Percentiles rank a stretch among this genome's conserved stretches.
phyloP scores from a whole-genome alignment of 805 yeast species.

The Candida verbasci region DNA sequence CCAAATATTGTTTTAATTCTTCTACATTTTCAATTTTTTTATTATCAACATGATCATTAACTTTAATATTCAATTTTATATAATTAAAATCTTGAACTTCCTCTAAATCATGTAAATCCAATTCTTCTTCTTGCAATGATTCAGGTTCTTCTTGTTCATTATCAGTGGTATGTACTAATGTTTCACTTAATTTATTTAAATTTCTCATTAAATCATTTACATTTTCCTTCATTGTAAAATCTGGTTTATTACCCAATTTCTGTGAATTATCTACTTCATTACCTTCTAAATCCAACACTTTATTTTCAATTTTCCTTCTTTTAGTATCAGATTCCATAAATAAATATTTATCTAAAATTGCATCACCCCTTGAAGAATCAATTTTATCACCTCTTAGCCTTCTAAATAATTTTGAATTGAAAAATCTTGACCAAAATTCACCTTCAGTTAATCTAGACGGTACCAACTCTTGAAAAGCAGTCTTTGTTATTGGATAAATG shows the following conservation, averaged over 20 bases:
- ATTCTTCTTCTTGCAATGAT: conserved; percentile 18
- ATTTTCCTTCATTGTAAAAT: conserved; percentile 65
- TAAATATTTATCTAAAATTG: conserved; percentile 78
- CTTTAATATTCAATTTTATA: conserved; percentile 28
- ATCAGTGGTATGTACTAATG: conserved; percentile 50
- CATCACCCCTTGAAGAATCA: conserved; percentile 74
- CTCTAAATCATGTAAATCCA: conserved; percentile 34
- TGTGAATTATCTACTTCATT: conserved; percentile 79
- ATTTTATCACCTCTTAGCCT: conserved; percentile 86
- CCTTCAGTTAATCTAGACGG: conserved; percentile 79
- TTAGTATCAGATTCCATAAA: conserved; percentile 53
- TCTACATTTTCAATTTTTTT: conserved; percentile 7
- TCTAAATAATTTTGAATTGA: conserved; percentile 83
- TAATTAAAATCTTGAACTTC: conserved; percentile 27
- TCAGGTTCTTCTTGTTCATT: conserved; percentile 1
- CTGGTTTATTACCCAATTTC: conserved; percentile 75
- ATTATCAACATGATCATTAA: conserved; percentile 15
- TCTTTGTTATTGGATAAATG: conserved; percentile 86
- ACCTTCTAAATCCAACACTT: conserved; percentile 73
- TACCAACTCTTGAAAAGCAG: conserved; percentile 86
- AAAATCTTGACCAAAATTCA: conserved; percentile 94
- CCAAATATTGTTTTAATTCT: conserved; percentile 14
- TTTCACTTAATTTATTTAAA: conserved; percentile 82
- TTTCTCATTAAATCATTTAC: conserved; percentile 74
- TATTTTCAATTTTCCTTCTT: conserved; percentile 44